Conservation (phyloP, 2,329 filamentous ascomycete species). For the Madurella fahalii region DNA sequence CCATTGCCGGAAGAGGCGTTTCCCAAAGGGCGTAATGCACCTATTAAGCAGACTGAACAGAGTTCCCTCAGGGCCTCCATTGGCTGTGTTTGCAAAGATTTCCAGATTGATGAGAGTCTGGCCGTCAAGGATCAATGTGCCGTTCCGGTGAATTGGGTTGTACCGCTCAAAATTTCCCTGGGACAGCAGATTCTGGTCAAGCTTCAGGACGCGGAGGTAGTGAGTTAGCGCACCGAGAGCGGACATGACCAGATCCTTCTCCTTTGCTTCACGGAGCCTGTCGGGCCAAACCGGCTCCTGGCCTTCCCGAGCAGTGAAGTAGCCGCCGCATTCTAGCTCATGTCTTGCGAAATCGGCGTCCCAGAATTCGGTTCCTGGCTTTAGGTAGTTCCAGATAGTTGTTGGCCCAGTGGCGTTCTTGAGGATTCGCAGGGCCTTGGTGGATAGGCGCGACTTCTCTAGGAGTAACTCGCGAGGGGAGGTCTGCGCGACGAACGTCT, state of each 20-base stretch:
- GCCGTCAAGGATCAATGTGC: slow-evolving; percentile 86
- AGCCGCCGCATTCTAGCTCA: slow-evolving; percentile 74
- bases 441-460: slow-evolving; percentile 81
- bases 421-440: slow-evolving; percentile 85
- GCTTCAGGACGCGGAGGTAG: slow-evolving; percentile 81
- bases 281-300: slow-evolving; percentile 70
- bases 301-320: slow-evolving; percentile 62
- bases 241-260: slow-evolving; percentile 83
- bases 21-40: slow-evolving; percentile 94
- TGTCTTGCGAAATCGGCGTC: slow-evolving; percentile 75
- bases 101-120: slow-evolving; percentile 98
- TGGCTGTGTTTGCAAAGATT: slow-evolving; percentile 87
- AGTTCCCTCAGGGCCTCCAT: slow-evolving; percentile 80
- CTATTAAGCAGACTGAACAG: slow-evolving; percentile 87
- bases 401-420: slow-evolving; percentile 94
- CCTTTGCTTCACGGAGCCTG: slow-evolving; percentile 64
- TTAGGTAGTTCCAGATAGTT: slow-evolving; percentile 93
- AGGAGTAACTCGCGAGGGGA: slow-evolving; percentile 82
- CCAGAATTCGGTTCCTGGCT: slow-evolving; percentile 86
- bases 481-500: slow-evolving; percentile 92
- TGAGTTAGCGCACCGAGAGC: slow-evolving; percentile 84
- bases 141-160: slow-evolving; percentile 84
- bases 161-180: slow-evolving; percentile 91
- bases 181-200: slow-evolving; percentile 81
- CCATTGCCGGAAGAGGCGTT: slow-evolving; percentile 94